phyloP scores from a whole-genome alignment of 176 grass and related monocot genomes.

The Oryza officinalis region DNA sequence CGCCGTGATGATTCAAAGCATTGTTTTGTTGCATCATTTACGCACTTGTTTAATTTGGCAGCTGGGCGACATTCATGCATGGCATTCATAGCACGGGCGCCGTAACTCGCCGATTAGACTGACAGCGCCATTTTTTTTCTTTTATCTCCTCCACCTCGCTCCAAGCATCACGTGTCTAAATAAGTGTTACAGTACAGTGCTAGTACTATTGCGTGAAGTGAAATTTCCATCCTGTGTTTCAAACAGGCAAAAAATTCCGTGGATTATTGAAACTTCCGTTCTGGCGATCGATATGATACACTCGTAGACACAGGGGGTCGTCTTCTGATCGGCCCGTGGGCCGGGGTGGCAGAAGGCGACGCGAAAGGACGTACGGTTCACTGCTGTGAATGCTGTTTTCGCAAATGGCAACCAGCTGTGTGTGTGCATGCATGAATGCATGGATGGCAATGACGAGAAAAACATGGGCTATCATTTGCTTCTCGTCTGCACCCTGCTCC shows the following conservation, averaged over 20 bases:
- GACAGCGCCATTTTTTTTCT: not conserved
- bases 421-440: not conserved
- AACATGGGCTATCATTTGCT: not conserved
- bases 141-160: not conserved
- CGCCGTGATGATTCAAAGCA: not conserved
- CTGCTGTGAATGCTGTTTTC: not conserved
- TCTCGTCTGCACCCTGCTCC: not conserved
- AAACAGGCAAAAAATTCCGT: no score
- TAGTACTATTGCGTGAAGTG: no score
- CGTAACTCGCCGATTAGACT: not conserved
- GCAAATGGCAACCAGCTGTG: conserved; percentile 34
- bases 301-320: no score
- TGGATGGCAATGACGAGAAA: not conserved
- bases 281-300: no score
- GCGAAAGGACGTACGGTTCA: not conserved
- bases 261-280: no score
- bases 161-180: not conserved
- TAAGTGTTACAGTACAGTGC: no score
- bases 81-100: not conserved
- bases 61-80: not conserved
- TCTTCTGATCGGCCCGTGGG: not conserved
- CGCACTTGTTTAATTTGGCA: not conserved
- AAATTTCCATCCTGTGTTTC: no score
- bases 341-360: conserved; percentile 11
- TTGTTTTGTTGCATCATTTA: not conserved